Conservation (phyloP, 208 protist genomes). For the Naegleria fowleri region DNA sequence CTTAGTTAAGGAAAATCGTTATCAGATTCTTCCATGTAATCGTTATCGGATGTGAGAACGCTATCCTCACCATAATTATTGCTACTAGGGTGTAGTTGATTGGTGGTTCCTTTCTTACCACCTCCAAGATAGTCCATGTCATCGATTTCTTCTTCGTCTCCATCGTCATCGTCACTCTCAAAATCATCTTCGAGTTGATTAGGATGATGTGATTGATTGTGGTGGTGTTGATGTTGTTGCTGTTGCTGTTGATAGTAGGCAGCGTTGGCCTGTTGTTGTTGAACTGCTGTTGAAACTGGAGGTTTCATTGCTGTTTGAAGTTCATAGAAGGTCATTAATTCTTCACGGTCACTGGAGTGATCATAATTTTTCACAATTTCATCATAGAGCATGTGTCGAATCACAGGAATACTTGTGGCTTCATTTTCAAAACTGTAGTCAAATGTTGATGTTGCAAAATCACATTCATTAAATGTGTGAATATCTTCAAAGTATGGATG, state of each 20-base stretch:
- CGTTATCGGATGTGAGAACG: neutral
- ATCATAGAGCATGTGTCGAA: neutral
- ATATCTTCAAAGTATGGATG: conserved; percentile 23
- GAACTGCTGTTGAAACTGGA: neutral
- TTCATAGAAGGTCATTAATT: neutral
- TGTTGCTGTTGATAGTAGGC: neutral
- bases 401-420: neutral
- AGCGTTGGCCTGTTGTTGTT: neutral
- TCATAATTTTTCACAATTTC: neutral
- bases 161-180: neutral
- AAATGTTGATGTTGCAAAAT: neutral
- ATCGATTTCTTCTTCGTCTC: neutral
- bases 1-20: neutral
- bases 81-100: neutral
- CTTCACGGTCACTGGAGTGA: neutral
- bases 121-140: neutral
- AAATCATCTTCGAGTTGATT: neutral
- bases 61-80: neutral
- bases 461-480: neutral
- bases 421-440: neutral
- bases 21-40: neutral
- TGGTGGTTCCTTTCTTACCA: neutral
- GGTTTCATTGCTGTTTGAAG: neutral
- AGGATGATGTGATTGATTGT: too few species aligned
- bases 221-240: neutral